Conservation (phyloP, 2,329 filamentous ascomycete species). For the Aspergillus oerlinghausenensis region DNA sequence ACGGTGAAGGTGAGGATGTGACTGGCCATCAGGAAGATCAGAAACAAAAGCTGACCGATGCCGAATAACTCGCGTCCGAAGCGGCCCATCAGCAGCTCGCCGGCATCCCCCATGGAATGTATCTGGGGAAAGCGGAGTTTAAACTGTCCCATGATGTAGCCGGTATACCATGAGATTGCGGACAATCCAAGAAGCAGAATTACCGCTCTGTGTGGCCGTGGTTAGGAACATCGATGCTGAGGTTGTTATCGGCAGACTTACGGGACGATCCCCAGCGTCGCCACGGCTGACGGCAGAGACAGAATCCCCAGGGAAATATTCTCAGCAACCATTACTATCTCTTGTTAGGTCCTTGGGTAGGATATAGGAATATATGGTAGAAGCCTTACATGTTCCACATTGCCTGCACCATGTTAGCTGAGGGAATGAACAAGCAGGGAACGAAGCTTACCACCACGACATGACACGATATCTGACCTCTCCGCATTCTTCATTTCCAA, state of each 20-base stretch:
- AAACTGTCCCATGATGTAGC: slow-evolving; percentile 57
- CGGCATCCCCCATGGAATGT: slow-evolving; percentile 64
- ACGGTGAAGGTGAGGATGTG: slow-evolving; percentile 67
- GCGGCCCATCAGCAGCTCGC: slow-evolving; percentile 57
- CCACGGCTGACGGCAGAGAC: slow-evolving; percentile 51
- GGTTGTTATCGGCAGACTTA: slow-evolving; percentile 19
- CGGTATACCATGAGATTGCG: slow-evolving; percentile 54
- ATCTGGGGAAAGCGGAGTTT: slow-evolving; percentile 54
- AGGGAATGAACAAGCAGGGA: not conserved
- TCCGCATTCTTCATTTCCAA: slow-evolving; percentile 34
- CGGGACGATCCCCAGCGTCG: slow-evolving; percentile 52
- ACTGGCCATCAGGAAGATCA: slow-evolving; percentile 66
- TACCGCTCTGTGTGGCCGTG: slow-evolving; percentile 35
- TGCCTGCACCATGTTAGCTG: slow-evolving; percentile 21
- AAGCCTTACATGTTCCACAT: slow-evolving; percentile 31
- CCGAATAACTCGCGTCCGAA: slow-evolving; percentile 60
- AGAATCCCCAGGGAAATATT: slow-evolving; percentile 56
- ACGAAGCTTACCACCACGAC: slow-evolving; percentile 36
- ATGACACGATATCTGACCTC: slow-evolving; percentile 50
- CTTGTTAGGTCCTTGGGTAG: not conserved
- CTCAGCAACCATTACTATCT: slow-evolving; percentile 53
- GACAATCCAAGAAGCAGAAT: slow-evolving; percentile 52
- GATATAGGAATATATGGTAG: not conserved
- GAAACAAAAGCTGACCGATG: slow-evolving; percentile 56
- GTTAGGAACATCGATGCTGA: not conserved